Conservation (phyloP, 1,284 basidiomycete species). For the Boletus sp. region DNA sequence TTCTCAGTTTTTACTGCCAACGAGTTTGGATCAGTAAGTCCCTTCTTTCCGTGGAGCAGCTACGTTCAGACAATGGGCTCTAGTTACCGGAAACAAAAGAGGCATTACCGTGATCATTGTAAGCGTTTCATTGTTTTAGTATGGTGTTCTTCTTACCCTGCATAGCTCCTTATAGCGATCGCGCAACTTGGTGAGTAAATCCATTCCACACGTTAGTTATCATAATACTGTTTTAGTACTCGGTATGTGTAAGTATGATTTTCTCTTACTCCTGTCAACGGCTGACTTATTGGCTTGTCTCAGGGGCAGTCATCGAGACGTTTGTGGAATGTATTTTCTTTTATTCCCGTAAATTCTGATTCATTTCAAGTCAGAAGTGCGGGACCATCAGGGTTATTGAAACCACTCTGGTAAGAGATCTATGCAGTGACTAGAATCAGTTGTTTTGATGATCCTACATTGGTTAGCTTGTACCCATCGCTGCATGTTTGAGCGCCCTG, state of each 20-base stretch:
- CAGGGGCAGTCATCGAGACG: constrained; percentile 1
- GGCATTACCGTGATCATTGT: constrained; percentile 2
- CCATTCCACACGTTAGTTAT: not conserved
- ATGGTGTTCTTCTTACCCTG: not conserved
- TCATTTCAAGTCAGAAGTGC: not conserved
- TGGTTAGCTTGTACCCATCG: constrained; percentile 10
- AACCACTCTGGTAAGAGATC: constrained; percentile 6
- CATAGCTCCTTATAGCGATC: not conserved
- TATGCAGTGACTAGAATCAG: no score
- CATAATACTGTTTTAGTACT: not conserved
- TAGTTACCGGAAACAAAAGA: constrained; percentile 7
- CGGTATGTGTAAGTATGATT: constrained; percentile 8
- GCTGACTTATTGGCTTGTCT: not conserved
- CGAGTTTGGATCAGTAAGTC: constrained; percentile 18
- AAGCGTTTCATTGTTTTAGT: not conserved
- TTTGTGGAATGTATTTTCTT: not conserved
- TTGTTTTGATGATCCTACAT: not conserved
- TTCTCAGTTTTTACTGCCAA: constrained; percentile 15
- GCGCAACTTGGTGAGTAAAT: constrained; percentile 5
- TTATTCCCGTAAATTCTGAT: not conserved
- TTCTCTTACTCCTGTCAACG: rapidly evolving
- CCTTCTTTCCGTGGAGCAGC: not conserved
- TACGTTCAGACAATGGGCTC: not conserved
- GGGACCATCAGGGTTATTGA: constrained; percentile 8
- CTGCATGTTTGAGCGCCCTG: constrained; percentile 2